Base-by-base conservation (phyloP, 108 stramenopile species). In the Conticribra weissflogii region DNA sequence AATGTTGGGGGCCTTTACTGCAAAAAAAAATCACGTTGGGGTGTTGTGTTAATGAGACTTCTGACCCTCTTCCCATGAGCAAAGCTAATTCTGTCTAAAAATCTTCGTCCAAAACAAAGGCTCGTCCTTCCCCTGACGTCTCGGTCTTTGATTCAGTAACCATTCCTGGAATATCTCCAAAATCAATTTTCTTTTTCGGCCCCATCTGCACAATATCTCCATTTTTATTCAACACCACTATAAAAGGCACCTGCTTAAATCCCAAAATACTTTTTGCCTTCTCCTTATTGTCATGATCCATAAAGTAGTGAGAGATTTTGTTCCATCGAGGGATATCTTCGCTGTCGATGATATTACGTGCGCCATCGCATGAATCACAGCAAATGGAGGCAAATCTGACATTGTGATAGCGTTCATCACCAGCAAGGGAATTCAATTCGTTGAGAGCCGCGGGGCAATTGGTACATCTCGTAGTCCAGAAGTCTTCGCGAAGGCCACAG, bases 401-500 rank as follows among this genome's bases (percentile, higher is more conserved):
- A 56, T 86, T 73, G 63, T 81, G 52, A 68, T 89, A 91, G 61
- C 79, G 65, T 2, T 86, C 81, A 17, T 88, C 76, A 27, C 54
- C 29, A 14, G 91, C 87, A 23, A 85, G 47, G 25, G 63, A 45
- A 48, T 90, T 66, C 24, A 92, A 76, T 54, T 87, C 82, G 57
- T 95, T 89, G 50, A 95, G 74, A 9, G 94, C 94, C 57, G 72
- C 86, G 0, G 94, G 94, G 70, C 94, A 95, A 23, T 79, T 61
- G 3, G 89, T 91, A 48, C 91, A 95, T 80, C 81, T 82, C 29
- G 94, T 95, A 30, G 94, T 95, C 94, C 94, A 95, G 78, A 95
- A 93, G 79, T 95, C 91, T 94, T 49, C 24, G 17, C 27, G 16
- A 28, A 25, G 27, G 59, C 21, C 19, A 47, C n/a, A 22, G 29